Base-by-base conservation (phyloP, 2,329 filamentous ascomycete genomes). In the Beauveria medogensis region DNA sequence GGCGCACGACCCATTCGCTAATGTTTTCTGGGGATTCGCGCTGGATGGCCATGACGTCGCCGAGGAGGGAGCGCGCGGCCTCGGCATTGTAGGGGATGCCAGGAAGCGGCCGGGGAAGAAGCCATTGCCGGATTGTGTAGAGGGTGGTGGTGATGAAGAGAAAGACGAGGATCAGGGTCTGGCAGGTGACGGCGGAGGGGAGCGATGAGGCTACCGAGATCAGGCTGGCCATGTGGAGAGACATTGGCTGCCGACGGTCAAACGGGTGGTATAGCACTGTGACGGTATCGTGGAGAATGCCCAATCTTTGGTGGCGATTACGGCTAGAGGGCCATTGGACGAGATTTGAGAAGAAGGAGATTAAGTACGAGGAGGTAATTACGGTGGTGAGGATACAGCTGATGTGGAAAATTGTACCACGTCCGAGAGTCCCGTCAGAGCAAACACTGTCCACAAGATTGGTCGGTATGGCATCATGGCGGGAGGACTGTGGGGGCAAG, bases 61-160 rank as follows among this genome's bases (percentile, higher is more conserved):
- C 79, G 14, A 79, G 66, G 0, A 80, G 34, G 37, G 66, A 69
- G 1, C 62, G 64, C 2, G 70, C 68, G 0, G 77, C 70, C 20
- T 68, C 65, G 14, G 63, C 64, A 62, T 79, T 76, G 71, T 78
- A 76, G 2, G 79, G 77, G 48, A 82, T 80, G 5, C 74, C 74
- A 3, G 75, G 67, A 4, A 81, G 69, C 2, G 79, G 78, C 53
- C 71, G 75, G 1, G 77, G 78, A 0, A 79, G 67, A 7, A 69
- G 55, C 22, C 20, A 44, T 18, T 46, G 62, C 26, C 64, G 62
- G 5, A 64, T n/a, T n/a, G 50, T 2, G 46, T 52, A 61, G 34
- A 61, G 53, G 18, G n/a, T 12, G 5, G 16, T 18, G 58, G 12
- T 30, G 30, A 24, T 12, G 58, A 53, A 6, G 24, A 59, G n/a